Evolutionary conservation across 1,139 yeast genomes (phyloP), one percentile per base, ranked within the genome.

Genomic region (Pichia norvegensis): DNA sequence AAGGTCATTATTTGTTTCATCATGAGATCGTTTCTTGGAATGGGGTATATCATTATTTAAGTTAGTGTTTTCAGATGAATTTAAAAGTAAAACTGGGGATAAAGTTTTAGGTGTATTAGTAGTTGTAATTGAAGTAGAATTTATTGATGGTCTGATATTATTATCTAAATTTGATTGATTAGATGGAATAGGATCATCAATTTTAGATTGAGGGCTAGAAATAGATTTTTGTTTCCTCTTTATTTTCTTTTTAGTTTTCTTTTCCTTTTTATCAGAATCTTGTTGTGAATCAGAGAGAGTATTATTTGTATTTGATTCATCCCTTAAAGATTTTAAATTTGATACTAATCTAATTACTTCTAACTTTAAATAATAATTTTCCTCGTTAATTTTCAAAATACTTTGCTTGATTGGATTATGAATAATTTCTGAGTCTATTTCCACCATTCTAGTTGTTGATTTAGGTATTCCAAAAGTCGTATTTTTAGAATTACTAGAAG

Each of bases 301-400:
- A 3, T 13, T 5, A 4, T 4, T 20, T 10, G 25, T 19, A 20
- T 19, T 19, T 4, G 11, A 13, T 27, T 59, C 60, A 35, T 49
- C 53, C 38, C 60, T 57, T 37, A 63, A 45, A 27, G 47, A 48
- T 46, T 62, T 63, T 47, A 64, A 52, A 48, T 59, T 64, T 11
- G 67, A 60, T 4, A 64, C 67, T 17, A 64, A 51, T 45, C 57
- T 58, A 35, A 64, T 63, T 11, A 64, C 67, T 50, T 64, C 63
- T 29, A 64, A 45, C 50, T 64, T 64, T 33, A 64, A 49, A 42
- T 62, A 63, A 49, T 64, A 63, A 45, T 64, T 64, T 45, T 64
- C 67, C 46, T 64, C 67, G 45, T 64, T 64, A 19, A 63, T 58
- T 40, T 58, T 60, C 42, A 62, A 42, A n/a, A 64, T 63, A 40